Base-by-base conservation (phyloP, 371 early-diverging fungal species). In the Lichtheimia hyalospora region DNA sequence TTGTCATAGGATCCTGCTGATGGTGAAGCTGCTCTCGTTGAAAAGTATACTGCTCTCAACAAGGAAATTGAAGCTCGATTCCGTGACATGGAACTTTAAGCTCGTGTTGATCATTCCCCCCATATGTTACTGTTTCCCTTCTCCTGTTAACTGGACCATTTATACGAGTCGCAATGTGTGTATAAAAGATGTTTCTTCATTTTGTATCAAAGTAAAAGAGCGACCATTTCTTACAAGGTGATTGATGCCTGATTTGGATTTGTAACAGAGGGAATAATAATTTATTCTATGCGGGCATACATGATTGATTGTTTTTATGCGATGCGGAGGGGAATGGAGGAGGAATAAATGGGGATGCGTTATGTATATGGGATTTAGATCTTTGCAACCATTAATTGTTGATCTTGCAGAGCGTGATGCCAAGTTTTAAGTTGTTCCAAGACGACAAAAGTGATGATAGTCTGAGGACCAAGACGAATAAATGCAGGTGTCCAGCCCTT, bases 11-110 rank as follows among this genome's bases (percentile, higher is more conserved):
- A 98, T 69, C 99, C 99, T 28, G 93, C 89, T 49, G 96, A 99
- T 70, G 98, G 98, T 52, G 92, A 96, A 73, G 85, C 86, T 20
- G 92, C 74, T 20, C 74, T 99, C 66, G 79, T 79, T 52, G 96
- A 91, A 63, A 82, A 88, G 70, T 98, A 96, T 74, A 77, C 85
- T 43, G 88, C 90, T 75, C 84, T 99, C 61, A 69, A 89, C 69
- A 94, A 93, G 69, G 98, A 99, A 70, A 96, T 99, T 67, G 98
- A 99, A 79, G 95, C 97, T 71, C 82, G 90, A 69, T 99, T 99
- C 90, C 77, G 69, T 61, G 81, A 81, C 60, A 58, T 81, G 60
- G 81, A 81, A 65, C 69, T 73, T 57, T 81, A 77, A 46, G 21
- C 18, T 18, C 21, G 3, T 46, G 21, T 18, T 34, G 21, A 46